A percentile compares a stretch with the other conserved stretches of the same genome.
Evolutionary conservation across 495 filamentous ascomycete genomes (phyloP).

Genomic region (Penicillium goetzii): DNA sequence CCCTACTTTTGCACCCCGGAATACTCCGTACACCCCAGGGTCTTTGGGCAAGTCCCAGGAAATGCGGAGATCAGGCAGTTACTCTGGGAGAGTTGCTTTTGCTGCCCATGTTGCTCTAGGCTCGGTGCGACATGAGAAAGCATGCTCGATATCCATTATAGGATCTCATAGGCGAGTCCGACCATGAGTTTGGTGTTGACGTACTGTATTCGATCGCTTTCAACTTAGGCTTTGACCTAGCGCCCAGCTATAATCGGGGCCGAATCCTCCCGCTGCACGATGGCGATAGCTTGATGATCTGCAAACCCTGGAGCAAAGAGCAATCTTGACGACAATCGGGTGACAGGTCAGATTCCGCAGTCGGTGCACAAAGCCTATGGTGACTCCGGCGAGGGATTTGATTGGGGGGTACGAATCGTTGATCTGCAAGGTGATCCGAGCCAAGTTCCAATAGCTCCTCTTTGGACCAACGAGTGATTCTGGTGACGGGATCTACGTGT

Average conservation of each 20-base stretch:
- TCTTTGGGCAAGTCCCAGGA: not conserved
- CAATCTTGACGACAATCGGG: conserved; percentile 2
- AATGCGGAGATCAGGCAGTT: not conserved
- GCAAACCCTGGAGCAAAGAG: conserved; percentile 8
- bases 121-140: not conserved
- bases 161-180: conserved; percentile 19
- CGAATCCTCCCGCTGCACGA: conserved; percentile 17
- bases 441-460: conserved; percentile 14
- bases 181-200: not conserved
- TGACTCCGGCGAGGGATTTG: not conserved
- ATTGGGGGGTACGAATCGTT: conserved; percentile 17
- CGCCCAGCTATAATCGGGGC: not conserved
- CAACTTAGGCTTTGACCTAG: not conserved
- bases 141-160: conserved; percentile 3
- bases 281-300: conserved; percentile 22
- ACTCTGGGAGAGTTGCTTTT: not conserved
- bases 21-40: not conserved
- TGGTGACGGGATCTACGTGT: conserved; percentile 1
- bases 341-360: conserved; percentile 32
- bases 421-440: conserved; percentile 27
- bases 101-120: not conserved
- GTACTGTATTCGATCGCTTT: not conserved
- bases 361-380: conserved; percentile 2
- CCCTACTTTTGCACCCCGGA: conserved; percentile 4
- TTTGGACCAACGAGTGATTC: not conserved